phyloP scores from a whole-genome alignment of 176 grass and related monocot species.

The Puccinellia tenuiflora region DNA sequence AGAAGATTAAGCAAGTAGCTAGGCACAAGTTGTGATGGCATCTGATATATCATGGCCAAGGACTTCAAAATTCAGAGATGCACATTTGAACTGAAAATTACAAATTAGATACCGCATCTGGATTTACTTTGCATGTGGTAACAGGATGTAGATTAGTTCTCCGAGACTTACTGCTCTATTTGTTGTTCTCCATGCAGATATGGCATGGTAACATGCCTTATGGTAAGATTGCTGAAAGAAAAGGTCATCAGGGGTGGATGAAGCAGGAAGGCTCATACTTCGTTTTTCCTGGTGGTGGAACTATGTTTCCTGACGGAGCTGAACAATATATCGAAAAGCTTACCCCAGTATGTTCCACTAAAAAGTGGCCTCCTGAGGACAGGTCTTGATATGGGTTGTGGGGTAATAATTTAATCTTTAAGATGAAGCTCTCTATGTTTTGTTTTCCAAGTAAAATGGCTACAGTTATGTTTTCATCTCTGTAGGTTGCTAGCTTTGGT shows the following conservation, averaged over 20 bases:
- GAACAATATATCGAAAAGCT: slow-evolving; percentile 77
- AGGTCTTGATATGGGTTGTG: slow-evolving; percentile 93
- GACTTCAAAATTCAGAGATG: background rate
- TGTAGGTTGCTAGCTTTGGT: slow-evolving; percentile 92
- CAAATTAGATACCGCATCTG: background rate
- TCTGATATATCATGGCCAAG: background rate
- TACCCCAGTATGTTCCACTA: slow-evolving; percentile 49
- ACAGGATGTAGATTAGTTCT: background rate
- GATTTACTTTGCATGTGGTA: background rate
- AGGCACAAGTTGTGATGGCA: background rate
- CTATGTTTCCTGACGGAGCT: slow-evolving; percentile 90
- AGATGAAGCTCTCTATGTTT: background rate
- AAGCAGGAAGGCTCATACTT: slow-evolving; percentile 79
- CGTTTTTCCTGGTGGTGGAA: slow-evolving; percentile 86
- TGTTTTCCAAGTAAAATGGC: background rate
- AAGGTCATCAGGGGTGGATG: slow-evolving; percentile 98
- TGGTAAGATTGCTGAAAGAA: slow-evolving; percentile 89
- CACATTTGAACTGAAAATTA: background rate
- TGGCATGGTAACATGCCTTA: slow-evolving; percentile 98
- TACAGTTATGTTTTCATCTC: slow-evolving; percentile 23
- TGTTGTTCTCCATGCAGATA: slow-evolving; percentile 51
- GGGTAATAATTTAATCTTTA: slow-evolving; percentile 52
- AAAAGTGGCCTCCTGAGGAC: slow-evolving; percentile 66
- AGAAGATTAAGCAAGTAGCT: background rate
- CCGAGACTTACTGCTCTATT: background rate